Percentiles rank a stretch among this genome's conserved stretches.
Evolutionary conservation across 305 asterid species (phyloP).

Genomic region (Fraxinus nigra): DNA sequence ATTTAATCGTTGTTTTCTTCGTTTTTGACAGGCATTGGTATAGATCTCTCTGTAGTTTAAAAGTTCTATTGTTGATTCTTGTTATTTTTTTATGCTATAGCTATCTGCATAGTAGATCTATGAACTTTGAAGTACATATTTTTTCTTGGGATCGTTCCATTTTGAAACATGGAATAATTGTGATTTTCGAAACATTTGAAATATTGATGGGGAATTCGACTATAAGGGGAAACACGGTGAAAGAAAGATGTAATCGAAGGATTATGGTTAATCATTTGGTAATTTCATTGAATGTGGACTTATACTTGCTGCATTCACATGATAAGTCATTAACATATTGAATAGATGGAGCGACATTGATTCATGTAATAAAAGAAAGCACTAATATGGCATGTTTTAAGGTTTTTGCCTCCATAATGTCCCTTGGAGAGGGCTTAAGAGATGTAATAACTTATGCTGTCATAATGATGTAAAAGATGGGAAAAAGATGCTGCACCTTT

Average conservation of each 20-base stretch:
- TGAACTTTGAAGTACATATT: neutral
- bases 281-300: slow-evolving; percentile 15
- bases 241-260: neutral
- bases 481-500: neutral
- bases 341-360: neutral
- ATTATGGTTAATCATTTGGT: slow-evolving; percentile 7
- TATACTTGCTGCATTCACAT: slow-evolving; percentile 13
- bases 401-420: neutral
- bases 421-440: neutral
- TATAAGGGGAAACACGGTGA: neutral
- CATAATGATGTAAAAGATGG: neutral
- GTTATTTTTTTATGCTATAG: neutral
- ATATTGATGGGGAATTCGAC: neutral
- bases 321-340: slow-evolving; percentile 13
- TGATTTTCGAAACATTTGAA: neutral
- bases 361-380: slow-evolving; percentile 6
- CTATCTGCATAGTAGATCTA: slow-evolving; percentile 18
- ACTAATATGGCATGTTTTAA: neutral
- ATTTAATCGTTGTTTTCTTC: neutral
- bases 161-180: neutral
- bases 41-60: slow-evolving; percentile 9
- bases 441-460: neutral
- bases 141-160: neutral
- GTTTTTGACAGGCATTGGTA: slow-evolving; percentile 16
- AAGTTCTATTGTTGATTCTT: neutral